Evolutionary conservation across 1,284 basidiomycete genomes (phyloP), one percentile per base, ranked within the genome.

Genomic region (Coriolopsis trogii): DNA sequence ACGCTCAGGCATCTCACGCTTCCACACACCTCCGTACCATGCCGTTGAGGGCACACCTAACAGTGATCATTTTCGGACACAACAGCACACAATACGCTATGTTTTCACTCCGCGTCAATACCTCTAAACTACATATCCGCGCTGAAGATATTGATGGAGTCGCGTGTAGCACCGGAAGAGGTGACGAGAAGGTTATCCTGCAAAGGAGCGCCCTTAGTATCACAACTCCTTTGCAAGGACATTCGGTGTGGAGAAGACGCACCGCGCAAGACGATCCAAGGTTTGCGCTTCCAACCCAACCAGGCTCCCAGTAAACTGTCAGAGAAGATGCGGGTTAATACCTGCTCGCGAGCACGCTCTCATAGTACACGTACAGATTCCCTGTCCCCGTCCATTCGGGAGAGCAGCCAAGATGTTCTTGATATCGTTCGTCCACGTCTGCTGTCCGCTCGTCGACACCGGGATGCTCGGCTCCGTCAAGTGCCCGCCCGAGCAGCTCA

Each of bases 301-400:
- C 81, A 33, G 82, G 82, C 62, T 85, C 82, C 83, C 82, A 85
- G 62, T 85, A 84, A 16, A 79, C 72, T 67, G 49, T 12, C 6
- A 31, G 15, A 33, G 5, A 34, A 13, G n/a, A n/a, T n/a, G n/a
- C n/a, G n/a, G n/a, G n/a, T n/a, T n/a, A n/a, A n/a, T n/a, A 40
- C 73, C 81, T 31, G 82, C 82, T 62, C 85, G 82, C 83, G 82
- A 85, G 62, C 84, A 84, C n/a, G 79, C 72, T 67, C 48, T 12
- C 6, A 31, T 6, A 33, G 5, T 16, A 13, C 3, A 59, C 64
- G 44, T 26, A 67, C 66, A 67, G 25, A 71, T 69, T 1, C 69
- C 72, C 55, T 64, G 64, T 29, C 82, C 81, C 55, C 71, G 74
- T 1, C 77, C 73, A 23, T 74, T 73, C 2, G 80, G 72, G 1